Evolutionary conservation across 805 yeast species (phyloP), one percentile per base, ranked within the genome.

Genomic region (Suhomyces vadensis): DNA sequence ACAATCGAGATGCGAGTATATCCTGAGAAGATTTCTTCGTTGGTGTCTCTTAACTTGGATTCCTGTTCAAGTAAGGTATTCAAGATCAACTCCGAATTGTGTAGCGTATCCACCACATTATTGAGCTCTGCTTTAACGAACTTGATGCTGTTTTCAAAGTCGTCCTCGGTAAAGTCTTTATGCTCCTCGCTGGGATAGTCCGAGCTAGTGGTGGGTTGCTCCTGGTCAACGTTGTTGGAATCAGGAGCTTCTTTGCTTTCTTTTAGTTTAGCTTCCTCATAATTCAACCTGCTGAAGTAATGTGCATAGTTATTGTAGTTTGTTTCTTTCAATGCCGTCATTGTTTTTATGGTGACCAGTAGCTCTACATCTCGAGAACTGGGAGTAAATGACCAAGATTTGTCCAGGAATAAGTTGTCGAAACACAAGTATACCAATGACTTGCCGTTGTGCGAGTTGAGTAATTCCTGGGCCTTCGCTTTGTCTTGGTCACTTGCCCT

Each of bases 301-400:
- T 61, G 67, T 9, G 73, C 65, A 41, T 53, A 67, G 27, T 57
- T 52, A 35, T 60, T 60, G 51, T 71, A 71, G 53, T 71, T 63
- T 2, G 73, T 66, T 31, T 61, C 51, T 43, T 60, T 57, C 47
- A 70, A 53, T 5, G 66, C 49, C n/a, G 60, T 56, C 51, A 63
- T 59, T 46, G 65, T 65, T 47, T 69, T 62, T 37, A 71, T 61
- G 39, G 64, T 63, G 14, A 71, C 73, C 11, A 42, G 51, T 27
- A 71, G 37, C 43, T 64, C 64, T 10, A 71, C 55, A 31, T 71
- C 74, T 26, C 61, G 55, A 4, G 54, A 22, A 19, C 47, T 47
- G 5, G 73, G 70, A 13, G 55, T 53, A 49, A 68, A 71, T 14
- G 73, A 64, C 75, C 75, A 71, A 6, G 73, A 67, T 47, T 65